Conservation (phyloP, 108 stramenopile species). For the Schizochytrium sp. region DNA sequence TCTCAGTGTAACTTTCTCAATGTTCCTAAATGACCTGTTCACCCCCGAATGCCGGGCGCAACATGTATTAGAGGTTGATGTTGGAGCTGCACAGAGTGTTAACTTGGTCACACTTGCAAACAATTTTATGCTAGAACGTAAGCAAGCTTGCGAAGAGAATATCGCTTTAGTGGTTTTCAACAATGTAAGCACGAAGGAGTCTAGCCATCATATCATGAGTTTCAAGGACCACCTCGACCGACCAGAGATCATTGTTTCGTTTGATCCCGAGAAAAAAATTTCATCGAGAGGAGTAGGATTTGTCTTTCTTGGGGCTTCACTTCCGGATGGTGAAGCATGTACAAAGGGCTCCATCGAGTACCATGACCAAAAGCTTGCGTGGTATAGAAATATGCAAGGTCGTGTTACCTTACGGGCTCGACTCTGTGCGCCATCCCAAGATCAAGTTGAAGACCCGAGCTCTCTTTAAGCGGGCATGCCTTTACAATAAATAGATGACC, state of each 20-base stretch:
- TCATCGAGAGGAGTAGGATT: not conserved
- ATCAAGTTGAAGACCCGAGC: no score
- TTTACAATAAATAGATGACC: no score
- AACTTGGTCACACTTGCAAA: not conserved
- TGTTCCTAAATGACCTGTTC: not conserved
- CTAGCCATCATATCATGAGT: not conserved
- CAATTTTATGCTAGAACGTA: not conserved
- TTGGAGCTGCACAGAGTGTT: not conserved
- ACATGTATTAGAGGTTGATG: not conserved
- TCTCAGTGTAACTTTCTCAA: not conserved
- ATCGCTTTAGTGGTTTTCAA: not conserved
- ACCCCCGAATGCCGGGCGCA: not conserved
- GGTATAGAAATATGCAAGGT: not conserved
- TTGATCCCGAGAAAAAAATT: not conserved
- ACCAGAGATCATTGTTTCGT: not conserved
- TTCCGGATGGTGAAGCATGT: not conserved
- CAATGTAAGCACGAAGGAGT: not conserved
- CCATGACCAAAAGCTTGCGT: not conserved
- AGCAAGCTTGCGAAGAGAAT: not conserved
- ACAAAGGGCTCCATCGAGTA: not conserved
- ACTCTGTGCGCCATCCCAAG: not conserved
- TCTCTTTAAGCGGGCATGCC: no score
- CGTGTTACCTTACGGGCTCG: not conserved
- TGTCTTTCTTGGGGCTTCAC: not conserved
- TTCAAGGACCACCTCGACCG: slow-evolving; percentile 15